A percentile compares a stretch with the other conserved stretches of the same genome.
Evolutionary conservation across 2,329 filamentous ascomycete species (phyloP).

Genomic region (Aspergillus ochraceoroseus): DNA sequence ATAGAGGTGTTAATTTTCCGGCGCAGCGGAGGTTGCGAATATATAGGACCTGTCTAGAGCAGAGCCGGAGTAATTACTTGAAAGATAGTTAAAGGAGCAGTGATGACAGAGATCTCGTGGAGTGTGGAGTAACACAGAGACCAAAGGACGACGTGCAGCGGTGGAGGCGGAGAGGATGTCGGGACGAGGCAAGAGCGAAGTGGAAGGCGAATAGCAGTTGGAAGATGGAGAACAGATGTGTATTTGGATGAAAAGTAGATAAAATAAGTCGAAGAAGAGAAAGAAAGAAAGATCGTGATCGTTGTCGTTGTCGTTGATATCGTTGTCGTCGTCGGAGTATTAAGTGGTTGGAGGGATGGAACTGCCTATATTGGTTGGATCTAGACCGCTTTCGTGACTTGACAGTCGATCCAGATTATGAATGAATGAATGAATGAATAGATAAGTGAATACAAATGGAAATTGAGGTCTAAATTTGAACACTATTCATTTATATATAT

Average conservation of each 20-base stretch:
- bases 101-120: not conserved
- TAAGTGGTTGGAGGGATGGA: no score
- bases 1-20: not conserved
- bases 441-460: no score
- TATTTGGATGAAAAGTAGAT: not conserved
- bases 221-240: not conserved
- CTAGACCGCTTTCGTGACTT: slow-evolving; percentile 17
- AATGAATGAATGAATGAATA: no score
- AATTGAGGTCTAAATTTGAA: not conserved
- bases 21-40: not conserved
- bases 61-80: not conserved
- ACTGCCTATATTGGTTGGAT: no score
- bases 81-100: not conserved
- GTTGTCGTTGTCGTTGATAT: no score
- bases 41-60: not conserved
- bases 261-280: not conserved
- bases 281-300: not conserved
- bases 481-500: no score
- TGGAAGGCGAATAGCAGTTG: not conserved
- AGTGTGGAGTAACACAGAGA: slow-evolving; percentile 7
- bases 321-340: no score
- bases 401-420: no score
- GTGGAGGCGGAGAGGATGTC: not conserved
- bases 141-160: not conserved
- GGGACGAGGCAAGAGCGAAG: slow-evolving; percentile 6